Evolutionary conservation across 805 yeast genomes (phyloP).

Genomic region (Ogataea trehalophila): DNA sequence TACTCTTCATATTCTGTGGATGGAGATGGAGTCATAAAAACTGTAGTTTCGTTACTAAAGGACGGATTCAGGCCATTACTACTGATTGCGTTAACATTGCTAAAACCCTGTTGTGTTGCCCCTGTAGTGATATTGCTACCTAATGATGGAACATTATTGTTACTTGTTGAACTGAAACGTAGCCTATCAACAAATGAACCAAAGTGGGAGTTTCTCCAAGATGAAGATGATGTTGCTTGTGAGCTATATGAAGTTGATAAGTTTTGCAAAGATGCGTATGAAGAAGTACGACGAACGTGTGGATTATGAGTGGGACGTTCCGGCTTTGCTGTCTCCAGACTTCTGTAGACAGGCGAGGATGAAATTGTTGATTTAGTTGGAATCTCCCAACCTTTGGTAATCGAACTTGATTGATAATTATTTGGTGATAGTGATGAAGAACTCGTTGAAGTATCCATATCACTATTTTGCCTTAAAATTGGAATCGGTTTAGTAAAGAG

Average conservation of each 20-base stretch:
- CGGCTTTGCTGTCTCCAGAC: constrained; percentile 12
- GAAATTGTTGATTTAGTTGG: constrained; percentile 21
- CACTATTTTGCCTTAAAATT: constrained; percentile 11
- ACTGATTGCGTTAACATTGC: not conserved
- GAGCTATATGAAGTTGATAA: constrained; percentile 35
- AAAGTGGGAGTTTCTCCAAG: constrained; percentile 26
- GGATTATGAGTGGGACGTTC: constrained; percentile 17
- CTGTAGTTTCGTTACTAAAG: not conserved
- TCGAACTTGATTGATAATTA: constrained; percentile 10
- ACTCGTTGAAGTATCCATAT: constrained; percentile 1
- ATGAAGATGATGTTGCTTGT: constrained; percentile 15
- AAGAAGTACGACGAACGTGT: constrained; percentile 24
- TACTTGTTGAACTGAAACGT: constrained; percentile 11
- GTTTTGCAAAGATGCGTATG: constrained; percentile 32
- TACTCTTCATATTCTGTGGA: constrained; percentile 25
- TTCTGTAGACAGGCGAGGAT: constrained; percentile 15
- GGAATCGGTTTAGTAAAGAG: constrained; percentile 19
- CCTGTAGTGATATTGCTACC: too few relatives aligned
- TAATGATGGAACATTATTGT: not conserved
- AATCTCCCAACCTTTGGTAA: constrained; percentile 39
- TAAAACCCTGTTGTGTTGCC: not conserved
- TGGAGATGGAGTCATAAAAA: constrained; percentile 23
- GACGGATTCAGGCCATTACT: not conserved
- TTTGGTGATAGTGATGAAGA: constrained; percentile 11
- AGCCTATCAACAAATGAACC: constrained; percentile 29